These are phyloP conservation scores for Yamadazyma scolyti DNA, from an alignment of 805 yeast genomes.

Conservation along the genomic window DNA sequence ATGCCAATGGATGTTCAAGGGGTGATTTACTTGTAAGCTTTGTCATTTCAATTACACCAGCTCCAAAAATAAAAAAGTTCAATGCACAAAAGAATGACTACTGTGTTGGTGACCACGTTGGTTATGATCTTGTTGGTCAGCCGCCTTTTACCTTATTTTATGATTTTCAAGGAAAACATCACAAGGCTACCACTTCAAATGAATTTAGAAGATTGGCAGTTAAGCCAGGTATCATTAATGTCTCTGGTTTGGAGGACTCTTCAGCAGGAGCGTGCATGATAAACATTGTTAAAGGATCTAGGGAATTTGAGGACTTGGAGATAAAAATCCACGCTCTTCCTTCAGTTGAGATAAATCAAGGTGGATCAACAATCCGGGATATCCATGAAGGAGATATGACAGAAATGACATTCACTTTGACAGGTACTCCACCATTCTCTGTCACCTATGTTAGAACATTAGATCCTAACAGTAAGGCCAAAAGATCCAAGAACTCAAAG, in stretches of 20 bases:
- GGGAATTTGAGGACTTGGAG: slow-evolving; percentile 26
- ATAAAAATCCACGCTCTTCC: slow-evolving; percentile 47
- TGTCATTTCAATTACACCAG: slow-evolving; percentile 65
- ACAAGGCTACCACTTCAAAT: slow-evolving; percentile 50
- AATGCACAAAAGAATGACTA: slow-evolving; percentile 25
- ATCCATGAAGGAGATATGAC: slow-evolving; percentile 95
- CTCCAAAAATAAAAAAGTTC: slow-evolving; percentile 57
- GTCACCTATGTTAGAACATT: slow-evolving; percentile 75
- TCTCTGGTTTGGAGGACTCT: slow-evolving; percentile 70
- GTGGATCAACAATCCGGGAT: slow-evolving; percentile 71
- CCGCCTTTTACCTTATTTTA: slow-evolving; percentile 79
- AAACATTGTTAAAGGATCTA: slow-evolving; percentile 42
- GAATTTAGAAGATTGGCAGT: slow-evolving; percentile 69
- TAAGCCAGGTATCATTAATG: slow-evolving; percentile 69
- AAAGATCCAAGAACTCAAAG: slow-evolving; percentile 18
- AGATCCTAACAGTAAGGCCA: slow-evolving; percentile 25
- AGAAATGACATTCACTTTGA: slow-evolving; percentile 75
- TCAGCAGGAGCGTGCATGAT: slow-evolving; percentile 68
- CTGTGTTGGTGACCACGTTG: slow-evolving; percentile 91
- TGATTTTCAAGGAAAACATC: slow-evolving; percentile 59
- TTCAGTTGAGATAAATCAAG: slow-evolving; percentile 80
- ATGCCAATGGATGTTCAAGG: slow-evolving; percentile 67
- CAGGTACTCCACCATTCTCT: slow-evolving; percentile 88
- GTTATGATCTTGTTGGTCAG: slow-evolving; percentile 70
- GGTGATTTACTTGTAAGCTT: slow-evolving; percentile 36